phyloP scores from a whole-genome alignment of 169 alveolate genomes.

The Plasmodium coatneyi region DNA sequence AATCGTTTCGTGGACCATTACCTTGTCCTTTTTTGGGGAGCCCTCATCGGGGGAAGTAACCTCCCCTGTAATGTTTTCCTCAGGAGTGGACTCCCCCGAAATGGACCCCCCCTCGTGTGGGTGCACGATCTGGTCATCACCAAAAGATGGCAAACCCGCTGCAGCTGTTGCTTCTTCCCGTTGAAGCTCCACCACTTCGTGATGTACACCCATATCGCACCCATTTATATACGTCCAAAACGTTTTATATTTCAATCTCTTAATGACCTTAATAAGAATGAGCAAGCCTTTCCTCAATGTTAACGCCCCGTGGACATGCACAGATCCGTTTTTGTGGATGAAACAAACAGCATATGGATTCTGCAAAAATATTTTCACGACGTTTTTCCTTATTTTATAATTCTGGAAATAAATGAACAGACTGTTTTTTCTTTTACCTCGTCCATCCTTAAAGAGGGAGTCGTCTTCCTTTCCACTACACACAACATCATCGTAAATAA shows the following conservation, averaged over 20 bases:
- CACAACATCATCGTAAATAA: constrained; percentile 26
- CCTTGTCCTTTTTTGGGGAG: not conserved
- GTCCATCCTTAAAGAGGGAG: constrained; percentile 5
- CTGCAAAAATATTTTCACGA: constrained; percentile 51
- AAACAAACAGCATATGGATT: constrained; percentile 47
- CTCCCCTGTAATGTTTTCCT: not conserved
- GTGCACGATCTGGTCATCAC: not conserved
- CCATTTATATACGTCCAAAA: constrained; percentile 38
- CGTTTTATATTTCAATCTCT: constrained; percentile 65
- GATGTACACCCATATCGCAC: not conserved
- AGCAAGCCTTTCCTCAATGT: constrained; percentile 19
- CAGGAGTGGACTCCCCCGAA: not conserved
- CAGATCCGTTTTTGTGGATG: constrained; percentile 64
- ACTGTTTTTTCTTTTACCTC: not conserved
- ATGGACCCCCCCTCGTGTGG: not conserved
- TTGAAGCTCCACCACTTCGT: not conserved
- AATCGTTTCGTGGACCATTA: not conserved
- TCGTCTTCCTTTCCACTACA: constrained; percentile 9
- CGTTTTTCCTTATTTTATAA: constrained; percentile 59
- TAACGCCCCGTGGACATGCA: constrained; percentile 45
- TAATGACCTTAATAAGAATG: constrained; percentile 54
- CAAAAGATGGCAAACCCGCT: not conserved
- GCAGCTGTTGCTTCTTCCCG: not conserved
- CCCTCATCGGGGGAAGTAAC: not conserved
- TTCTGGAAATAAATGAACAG: constrained; percentile 15